Conservation (phyloP, 257 asterid species). For the Penstemon davidsonii region DNA sequence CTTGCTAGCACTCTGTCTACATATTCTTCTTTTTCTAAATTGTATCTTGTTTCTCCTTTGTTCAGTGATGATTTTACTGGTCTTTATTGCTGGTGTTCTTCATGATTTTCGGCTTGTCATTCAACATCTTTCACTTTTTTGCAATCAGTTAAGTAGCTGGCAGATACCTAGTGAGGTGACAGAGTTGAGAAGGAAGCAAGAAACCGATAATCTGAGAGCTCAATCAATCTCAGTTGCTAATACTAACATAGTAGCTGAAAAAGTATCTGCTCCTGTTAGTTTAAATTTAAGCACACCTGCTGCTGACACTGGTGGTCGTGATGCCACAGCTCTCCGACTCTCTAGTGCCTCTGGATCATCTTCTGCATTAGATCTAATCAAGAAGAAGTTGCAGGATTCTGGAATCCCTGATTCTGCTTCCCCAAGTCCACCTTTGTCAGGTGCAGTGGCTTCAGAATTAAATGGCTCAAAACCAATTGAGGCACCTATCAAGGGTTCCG, state of each 20-base stretch:
- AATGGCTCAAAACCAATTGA: conserved; percentile 67
- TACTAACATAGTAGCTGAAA: conserved; percentile 51
- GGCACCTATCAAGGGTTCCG: conserved; percentile 45
- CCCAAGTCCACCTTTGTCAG: conserved; percentile 52
- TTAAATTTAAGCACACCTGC: conserved; percentile 93
- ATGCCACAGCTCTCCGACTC: conserved; percentile 66
- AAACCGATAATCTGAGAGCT: conserved; percentile 58
- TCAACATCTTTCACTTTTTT: conserved; percentile 28
- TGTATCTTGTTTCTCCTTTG: background rate
- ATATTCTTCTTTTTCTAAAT: background rate
- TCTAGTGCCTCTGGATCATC: conserved; percentile 53
- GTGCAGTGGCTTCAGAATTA: conserved; percentile 49
- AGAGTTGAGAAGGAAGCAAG: conserved; percentile 75
- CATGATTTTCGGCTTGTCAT: conserved; percentile 16
- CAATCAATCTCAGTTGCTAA: conserved; percentile 47
- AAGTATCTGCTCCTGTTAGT: conserved; percentile 59
- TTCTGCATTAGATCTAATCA: conserved; percentile 95
- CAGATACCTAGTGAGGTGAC: conserved; percentile 84
- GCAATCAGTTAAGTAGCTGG: conserved; percentile 93
- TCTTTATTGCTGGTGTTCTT: background rate
- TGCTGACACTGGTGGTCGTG: conserved; percentile 94
- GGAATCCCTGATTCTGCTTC: conserved; percentile 70
- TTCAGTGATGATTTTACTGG: background rate
- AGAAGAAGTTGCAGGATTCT: conserved; percentile 93
- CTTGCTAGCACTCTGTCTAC: background rate